Conservation (phyloP, 495 filamentous ascomycete genomes). For the Talaromyces borbonicus region DNA sequence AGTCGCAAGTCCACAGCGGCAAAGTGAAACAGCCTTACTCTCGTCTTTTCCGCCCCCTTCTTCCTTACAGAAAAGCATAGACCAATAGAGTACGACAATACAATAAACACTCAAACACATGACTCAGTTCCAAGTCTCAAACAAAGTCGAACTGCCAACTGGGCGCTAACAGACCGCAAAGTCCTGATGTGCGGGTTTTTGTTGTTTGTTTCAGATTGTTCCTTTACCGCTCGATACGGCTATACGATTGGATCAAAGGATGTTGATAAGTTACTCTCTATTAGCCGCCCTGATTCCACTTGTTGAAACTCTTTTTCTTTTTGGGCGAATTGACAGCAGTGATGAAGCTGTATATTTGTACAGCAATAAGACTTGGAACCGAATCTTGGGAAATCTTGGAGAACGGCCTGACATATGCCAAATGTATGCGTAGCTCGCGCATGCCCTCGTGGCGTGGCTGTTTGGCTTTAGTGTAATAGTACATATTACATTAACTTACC, state of each 20-base stretch:
- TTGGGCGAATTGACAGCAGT: too few species aligned
- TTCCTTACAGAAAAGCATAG: background rate
- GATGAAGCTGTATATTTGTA: too few species aligned
- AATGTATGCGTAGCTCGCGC: slow-evolving; percentile 1
- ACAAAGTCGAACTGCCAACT: too few species aligned
- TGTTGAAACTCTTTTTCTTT: too few species aligned
- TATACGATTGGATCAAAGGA: background rate
- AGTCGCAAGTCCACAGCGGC: slow-evolving; percentile 1
- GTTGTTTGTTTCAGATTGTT: background rate
- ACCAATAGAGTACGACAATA: background rate
- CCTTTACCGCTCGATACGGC: slow-evolving; percentile 1
- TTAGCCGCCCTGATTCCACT: too few species aligned
- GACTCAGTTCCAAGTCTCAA: too few species aligned
- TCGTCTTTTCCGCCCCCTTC: background rate
- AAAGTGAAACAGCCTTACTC: slow-evolving; percentile 4
- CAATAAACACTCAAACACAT: background rate
- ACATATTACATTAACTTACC: background rate
- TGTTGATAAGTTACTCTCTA: background rate
- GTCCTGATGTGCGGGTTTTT: too few species aligned
- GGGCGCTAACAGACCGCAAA: too few species aligned
- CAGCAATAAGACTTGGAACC: background rate
- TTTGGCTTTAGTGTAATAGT: background rate
- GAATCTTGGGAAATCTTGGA: too few species aligned
- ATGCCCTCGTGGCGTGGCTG: background rate
- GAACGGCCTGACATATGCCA: slow-evolving; percentile 1